Percentiles rank a stretch among this genome's conserved stretches.
These are phyloP conservation scores for Sporothrix dimorphospora DNA, from an alignment of 2,329 filamentous ascomycete species.

Conservation along the genomic window DNA sequence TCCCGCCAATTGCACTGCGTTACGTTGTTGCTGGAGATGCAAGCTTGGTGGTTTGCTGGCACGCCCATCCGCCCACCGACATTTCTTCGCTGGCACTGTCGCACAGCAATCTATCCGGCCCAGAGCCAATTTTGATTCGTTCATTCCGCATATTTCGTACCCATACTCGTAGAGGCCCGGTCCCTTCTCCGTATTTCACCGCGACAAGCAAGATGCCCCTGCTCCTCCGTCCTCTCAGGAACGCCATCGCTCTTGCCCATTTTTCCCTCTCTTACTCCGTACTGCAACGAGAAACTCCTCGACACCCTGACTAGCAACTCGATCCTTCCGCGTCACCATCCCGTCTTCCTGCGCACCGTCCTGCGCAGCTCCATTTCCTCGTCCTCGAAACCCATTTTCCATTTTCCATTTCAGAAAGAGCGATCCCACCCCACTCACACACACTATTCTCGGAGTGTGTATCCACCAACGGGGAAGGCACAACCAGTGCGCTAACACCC, in stretches of 20 bases:
- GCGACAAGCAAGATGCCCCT: background rate
- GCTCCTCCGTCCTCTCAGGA: background rate
- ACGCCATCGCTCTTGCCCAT: background rate
- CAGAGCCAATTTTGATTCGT: background rate
- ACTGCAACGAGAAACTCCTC: background rate
- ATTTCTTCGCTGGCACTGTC: constrained; percentile 22
- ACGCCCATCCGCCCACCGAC: constrained; percentile 11
- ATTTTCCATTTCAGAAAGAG: background rate
- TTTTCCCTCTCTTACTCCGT: background rate
- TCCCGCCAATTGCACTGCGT: constrained; percentile 10
- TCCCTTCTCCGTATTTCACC: background rate
- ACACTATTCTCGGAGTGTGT: constrained; percentile 4
- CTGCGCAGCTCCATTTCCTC: background rate
- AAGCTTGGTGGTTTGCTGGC: constrained; percentile 2
- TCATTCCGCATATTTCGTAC: background rate
- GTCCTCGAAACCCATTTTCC: background rate
- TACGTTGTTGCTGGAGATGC: constrained; percentile 19
- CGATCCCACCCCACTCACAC: constrained; percentile 6
- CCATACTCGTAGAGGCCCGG: background rate
- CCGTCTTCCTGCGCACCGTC: background rate
- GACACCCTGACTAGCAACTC: background rate
- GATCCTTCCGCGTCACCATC: constrained; percentile 9
- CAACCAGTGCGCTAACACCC: constrained; percentile 16
- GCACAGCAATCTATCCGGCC: constrained; percentile 5
- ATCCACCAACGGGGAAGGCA: constrained; percentile 12